These are phyloP conservation scores for Cordyceps cateniannulata DNA, from an alignment of 2,329 filamentous ascomycete species.

Conservation along the genomic window DNA sequence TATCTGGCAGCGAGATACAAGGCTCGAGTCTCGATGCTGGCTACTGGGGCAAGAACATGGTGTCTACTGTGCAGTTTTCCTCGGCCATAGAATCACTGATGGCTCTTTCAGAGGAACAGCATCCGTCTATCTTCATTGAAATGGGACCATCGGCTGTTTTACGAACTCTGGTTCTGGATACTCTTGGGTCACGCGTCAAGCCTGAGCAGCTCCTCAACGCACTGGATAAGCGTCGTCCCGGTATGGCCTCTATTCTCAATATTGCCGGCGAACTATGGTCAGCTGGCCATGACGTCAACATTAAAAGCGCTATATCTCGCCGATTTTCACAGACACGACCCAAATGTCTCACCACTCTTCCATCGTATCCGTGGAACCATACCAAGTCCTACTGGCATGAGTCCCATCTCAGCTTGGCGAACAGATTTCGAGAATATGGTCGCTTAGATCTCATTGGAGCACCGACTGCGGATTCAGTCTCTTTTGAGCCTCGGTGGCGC, in stretches of 20 bases:
- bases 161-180: constrained; percentile 29
- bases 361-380: constrained; percentile 51
- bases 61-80: constrained; percentile 37
- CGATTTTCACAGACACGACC: constrained; percentile 13
- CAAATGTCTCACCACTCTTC: constrained; percentile 39
- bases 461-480: constrained; percentile 36
- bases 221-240: constrained; percentile 22
- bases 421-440: constrained; percentile 37
- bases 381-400: constrained; percentile 47
- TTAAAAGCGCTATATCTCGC: constrained; percentile 24
- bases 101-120: constrained; percentile 18
- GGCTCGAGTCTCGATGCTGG: constrained; percentile 22
- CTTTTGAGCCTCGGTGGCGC: constrained; percentile 42
- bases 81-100: constrained; percentile 32
- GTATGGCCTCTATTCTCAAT: constrained; percentile 22
- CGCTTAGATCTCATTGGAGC: constrained; percentile 47
- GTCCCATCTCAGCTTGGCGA: constrained; percentile 36
- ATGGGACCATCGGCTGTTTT: constrained; percentile 34
- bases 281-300: constrained; percentile 25
- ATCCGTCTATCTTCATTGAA: constrained; percentile 33
- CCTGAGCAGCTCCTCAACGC: constrained; percentile 21
- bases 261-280: constrained; percentile 32
- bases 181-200: not conserved
- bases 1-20: constrained; percentile 25
- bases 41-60: constrained; percentile 44